Percentiles rank a stretch among this genome's conserved stretches.
Evolutionary conservation across 1,284 basidiomycete genomes (phyloP).

Genomic region (Tausonia pullulans): DNA sequence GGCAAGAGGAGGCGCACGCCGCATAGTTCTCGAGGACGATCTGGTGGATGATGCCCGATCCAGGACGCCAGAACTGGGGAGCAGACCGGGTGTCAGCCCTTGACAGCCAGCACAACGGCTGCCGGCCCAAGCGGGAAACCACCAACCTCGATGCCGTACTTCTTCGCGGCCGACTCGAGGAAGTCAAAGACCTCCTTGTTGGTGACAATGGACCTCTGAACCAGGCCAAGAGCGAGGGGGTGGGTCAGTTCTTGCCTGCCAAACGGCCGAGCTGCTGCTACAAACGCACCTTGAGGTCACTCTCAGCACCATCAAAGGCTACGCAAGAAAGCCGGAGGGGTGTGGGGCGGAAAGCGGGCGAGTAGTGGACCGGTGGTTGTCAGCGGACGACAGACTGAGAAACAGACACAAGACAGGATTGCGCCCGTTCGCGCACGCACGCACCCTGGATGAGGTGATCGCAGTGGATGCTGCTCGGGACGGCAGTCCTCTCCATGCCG

Average conservation of each 20-base stretch:
- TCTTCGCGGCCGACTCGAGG: slow-evolving; percentile 82
- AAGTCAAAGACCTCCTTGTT: slow-evolving; percentile 99
- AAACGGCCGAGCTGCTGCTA: not conserved
- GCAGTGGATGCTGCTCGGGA: slow-evolving; percentile 82
- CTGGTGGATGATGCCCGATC: slow-evolving; percentile 84
- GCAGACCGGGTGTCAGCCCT: not conserved
- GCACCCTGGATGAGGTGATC: slow-evolving; percentile 91
- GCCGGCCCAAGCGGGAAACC: not conserved
- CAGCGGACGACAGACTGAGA: not conserved
- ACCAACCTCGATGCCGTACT: slow-evolving; percentile 60
- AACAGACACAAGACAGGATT: not conserved
- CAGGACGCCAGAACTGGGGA: slow-evolving; percentile 79
- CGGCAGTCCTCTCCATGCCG: slow-evolving; percentile 70
- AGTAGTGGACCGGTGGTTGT: not conserved
- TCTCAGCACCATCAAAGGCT: slow-evolving; percentile 59
- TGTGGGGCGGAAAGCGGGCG: no score
- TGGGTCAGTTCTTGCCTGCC: not conserved
- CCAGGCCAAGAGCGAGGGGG: not conserved
- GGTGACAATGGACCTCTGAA: slow-evolving; percentile 65
- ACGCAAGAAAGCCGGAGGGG: slow-evolving; percentile 18
- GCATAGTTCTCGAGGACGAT: slow-evolving; percentile 98
- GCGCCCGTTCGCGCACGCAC: not conserved
- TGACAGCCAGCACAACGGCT: no score
- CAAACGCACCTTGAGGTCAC: slow-evolving; percentile 58
- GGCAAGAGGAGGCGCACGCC: slow-evolving; percentile 35